Evolutionary conservation across 768 basidiomycete genomes (phyloP).

Genomic region (Collybia sordida): DNA sequence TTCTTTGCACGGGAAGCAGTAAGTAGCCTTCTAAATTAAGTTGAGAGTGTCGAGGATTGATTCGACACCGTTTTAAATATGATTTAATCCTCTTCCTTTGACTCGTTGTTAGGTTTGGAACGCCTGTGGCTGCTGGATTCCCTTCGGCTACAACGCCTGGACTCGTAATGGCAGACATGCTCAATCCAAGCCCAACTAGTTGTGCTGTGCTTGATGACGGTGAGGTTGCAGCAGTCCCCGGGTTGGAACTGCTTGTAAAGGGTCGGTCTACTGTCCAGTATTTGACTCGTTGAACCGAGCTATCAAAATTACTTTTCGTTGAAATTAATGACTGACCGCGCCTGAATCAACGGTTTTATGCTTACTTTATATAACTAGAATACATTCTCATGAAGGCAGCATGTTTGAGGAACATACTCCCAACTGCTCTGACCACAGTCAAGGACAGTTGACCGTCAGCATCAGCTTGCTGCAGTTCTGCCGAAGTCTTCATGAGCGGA

Average conservation of each 20-base stretch:
- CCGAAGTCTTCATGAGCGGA: conserved; percentile 54
- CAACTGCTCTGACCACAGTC: conserved; percentile 76
- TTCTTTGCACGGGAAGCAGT: conserved; percentile 91
- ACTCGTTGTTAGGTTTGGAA: conserved; percentile 64
- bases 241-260: conserved; percentile 33
- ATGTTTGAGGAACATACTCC: conserved; percentile 88
- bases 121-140: conserved; percentile 35
- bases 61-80: conserved; percentile 87
- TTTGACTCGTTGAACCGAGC: conserved; percentile 83
- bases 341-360: conserved; percentile 12
- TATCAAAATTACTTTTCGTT: conserved; percentile 86
- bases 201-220: conserved; percentile 64
- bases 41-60: conserved; percentile 90
- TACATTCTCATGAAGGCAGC: conserved; percentile 99
- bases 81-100: conserved; percentile 87
- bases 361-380: conserved; percentile 95
- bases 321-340: not conserved
- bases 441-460: conserved; percentile 72
- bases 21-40: conserved; percentile 93
- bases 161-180: conserved; percentile 51
- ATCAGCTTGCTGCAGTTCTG: conserved; percentile 53
- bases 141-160: conserved; percentile 43
- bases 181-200: conserved; percentile 58
- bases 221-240: conserved; percentile 44
- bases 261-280: conserved; percentile 73